Base-by-base conservation (phyloP, 257 asterid species). In the Fraxinus anomala region DNA sequence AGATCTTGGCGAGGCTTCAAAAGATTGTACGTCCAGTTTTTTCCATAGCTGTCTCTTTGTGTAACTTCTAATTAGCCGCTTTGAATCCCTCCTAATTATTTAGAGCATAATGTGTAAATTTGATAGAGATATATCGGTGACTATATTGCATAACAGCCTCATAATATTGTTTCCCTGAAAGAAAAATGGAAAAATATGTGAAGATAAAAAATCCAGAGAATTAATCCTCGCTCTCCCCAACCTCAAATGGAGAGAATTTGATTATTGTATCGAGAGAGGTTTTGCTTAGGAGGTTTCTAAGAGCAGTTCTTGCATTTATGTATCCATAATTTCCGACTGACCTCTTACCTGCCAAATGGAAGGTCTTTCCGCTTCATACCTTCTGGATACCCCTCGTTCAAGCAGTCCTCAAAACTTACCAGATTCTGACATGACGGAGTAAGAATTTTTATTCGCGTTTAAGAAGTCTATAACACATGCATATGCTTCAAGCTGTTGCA, bases 351-450 rank as follows among this genome's bases (percentile, higher is more conserved):
- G 34, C 74, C 71, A 70, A 83, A 80, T 83, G 83, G 78, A 78
- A 78, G 83, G 82, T 78, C 74, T 80, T 77, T 80, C 92, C 79
- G 92, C 94, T 85, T 82, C 91, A 8, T 90, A 85, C 80, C 87
- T 83, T 77, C 39, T 88, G 84, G 97, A 92, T 76, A 87, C 89
- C 85, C 92, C 95, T 66, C 84, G 75, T 80, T 81, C 89, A 75
- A 73, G 77, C 70, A 83, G 81, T 80, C 87, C 94, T 69, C 93
- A 88, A 77, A 88, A 70, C 85, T 80, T 91, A 79, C 95, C 87
- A 67, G 82, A 89, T 80, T 83, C 93, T 54, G 96, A 89, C 77
- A 47, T 82, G 77, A 91, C 89, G 54, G 97, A 92, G 97, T 91
- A 89, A 87, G 97, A 73, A 14, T 77, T 82, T 47, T 47, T 24